Base-by-base conservation (phyloP, 441 rosid genomes). In the Macaranga tanarius region DNA sequence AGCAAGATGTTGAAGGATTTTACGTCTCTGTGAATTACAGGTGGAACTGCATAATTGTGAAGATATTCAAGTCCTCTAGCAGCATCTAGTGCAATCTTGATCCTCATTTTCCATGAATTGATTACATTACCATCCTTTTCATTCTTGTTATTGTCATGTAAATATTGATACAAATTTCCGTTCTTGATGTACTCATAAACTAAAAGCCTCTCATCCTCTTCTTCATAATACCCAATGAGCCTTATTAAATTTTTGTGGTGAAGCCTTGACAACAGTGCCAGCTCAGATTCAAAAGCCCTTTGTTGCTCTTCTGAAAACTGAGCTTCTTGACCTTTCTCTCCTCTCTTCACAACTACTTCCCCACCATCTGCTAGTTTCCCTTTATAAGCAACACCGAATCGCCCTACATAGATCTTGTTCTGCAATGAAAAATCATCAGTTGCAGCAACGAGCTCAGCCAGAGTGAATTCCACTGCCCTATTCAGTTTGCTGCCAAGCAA, bases 21-120 rank as follows among this genome's bases (percentile, higher is more conserved):
- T n/a, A n/a, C n/a, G n/a, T n/a, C n/a, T n/a, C n/a, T n/a, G n/a
- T n/a, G n/a, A n/a, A n/a, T n/a, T 50, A 93, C 86, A 0, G 97
- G 76, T 0, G 98, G 98, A 13, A 91, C 98, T 0, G 97, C 97
- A 48, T 92, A 92, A 54, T 83, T 87, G 80, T 93, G 98, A 71
- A 93, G 91, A 79, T 93, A 92, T 66, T 93, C 95, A 40, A 93
- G 86, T 63, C 98, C 98, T 74, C 95, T 83, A 8, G 97, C 89
- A 1, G 98, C 96, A 40, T 90, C 96, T 62, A 93, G 78, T 0
- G 93, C 93, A 28, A 93, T 84, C 77, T 80, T 88, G 82, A 93
- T 87, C 84, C 98, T 83, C 76, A 81, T 79, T 79, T 88, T 89
- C 98, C 98, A 93, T 1, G 96, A n/a, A n/a, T n/a, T n/a, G n/a